Conservation (phyloP, 345 rosid genomes). For the Corchorus capsularis region DNA sequence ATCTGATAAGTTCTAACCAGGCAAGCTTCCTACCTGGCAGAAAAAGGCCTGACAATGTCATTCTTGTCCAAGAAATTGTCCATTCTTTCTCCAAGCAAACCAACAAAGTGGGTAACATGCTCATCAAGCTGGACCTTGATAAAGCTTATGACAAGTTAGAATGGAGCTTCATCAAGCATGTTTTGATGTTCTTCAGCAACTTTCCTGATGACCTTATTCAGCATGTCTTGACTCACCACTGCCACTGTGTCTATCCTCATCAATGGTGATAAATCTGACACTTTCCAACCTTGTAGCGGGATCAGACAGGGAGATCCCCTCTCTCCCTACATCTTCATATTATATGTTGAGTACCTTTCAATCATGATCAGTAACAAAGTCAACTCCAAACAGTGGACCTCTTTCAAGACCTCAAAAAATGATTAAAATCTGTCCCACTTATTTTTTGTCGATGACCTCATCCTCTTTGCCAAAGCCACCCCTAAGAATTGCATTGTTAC, state of each 20-base stretch:
- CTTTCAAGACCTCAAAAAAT: too few species aligned
- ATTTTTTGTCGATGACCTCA: neutral
- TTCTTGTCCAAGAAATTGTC: neutral
- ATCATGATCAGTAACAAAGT: too few species aligned
- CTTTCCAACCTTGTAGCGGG: neutral
- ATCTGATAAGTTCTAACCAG: neutral
- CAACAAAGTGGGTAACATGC: neutral
- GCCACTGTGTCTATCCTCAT: neutral
- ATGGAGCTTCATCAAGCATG: neutral
- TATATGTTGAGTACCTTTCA: neutral
- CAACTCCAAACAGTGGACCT: too few species aligned
- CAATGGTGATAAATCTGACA: neutral
- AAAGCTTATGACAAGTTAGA: neutral
- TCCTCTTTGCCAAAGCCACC: neutral
- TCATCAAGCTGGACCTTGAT: neutral
- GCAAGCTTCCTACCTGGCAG: neutral
- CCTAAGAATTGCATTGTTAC: too few species aligned
- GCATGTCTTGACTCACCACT: neutral
- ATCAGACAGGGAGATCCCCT: neutral
- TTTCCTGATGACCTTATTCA: neutral
- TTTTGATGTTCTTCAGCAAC: neutral
- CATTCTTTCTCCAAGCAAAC: neutral
- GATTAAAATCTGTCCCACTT: neutral
- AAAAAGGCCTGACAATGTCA: neutral
- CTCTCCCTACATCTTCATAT: neutral